Evolutionary conservation across 2,329 filamentous ascomycete genomes (phyloP).

Genomic region (Paramyrothecium roridum): DNA sequence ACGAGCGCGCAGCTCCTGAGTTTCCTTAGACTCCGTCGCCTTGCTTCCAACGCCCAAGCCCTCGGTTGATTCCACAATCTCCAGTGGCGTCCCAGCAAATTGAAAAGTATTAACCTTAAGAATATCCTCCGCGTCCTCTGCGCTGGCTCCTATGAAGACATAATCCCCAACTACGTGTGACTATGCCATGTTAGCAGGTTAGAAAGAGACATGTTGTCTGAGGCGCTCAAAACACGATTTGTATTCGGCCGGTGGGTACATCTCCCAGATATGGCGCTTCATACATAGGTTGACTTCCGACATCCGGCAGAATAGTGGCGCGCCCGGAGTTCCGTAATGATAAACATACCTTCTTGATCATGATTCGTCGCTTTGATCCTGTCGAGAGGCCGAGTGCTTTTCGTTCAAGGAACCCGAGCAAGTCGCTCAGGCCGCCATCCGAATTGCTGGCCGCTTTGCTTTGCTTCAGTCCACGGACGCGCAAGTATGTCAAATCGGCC

Average conservation of each 20-base stretch:
- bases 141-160: conserved; percentile 64
- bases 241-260: conserved; percentile 13
- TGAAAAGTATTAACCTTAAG: conserved; percentile 65
- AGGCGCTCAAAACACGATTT: conserved; percentile 11
- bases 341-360: conserved; percentile 74
- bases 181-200: conserved; percentile 69
- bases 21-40: conserved; percentile 45
- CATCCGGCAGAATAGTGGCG: conserved; percentile 12
- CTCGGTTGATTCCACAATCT: conserved; percentile 49
- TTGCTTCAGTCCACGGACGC: conserved; percentile 60
- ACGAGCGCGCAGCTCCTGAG: conserved; percentile 62
- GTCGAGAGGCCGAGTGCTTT: conserved; percentile 56
- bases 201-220: conserved; percentile 31
- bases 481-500: conserved; percentile 31
- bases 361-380: conserved; percentile 47
- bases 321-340: conserved; percentile 28
- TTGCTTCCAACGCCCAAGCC: conserved; percentile 27
- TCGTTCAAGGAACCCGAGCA: conserved; percentile 68
- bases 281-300: conserved; percentile 10
- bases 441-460: conserved; percentile 66
- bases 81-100: conserved; percentile 64
- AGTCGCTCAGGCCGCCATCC: conserved; percentile 63
- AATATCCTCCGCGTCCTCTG: conserved; percentile 62
- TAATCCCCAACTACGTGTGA: conserved; percentile 66
- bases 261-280: conserved; percentile 13